A percentile compares a stretch with the other conserved stretches of the same genome.
Conservation (phyloP, 768 basidiomycete genomes). For the Vararia minispora region DNA sequence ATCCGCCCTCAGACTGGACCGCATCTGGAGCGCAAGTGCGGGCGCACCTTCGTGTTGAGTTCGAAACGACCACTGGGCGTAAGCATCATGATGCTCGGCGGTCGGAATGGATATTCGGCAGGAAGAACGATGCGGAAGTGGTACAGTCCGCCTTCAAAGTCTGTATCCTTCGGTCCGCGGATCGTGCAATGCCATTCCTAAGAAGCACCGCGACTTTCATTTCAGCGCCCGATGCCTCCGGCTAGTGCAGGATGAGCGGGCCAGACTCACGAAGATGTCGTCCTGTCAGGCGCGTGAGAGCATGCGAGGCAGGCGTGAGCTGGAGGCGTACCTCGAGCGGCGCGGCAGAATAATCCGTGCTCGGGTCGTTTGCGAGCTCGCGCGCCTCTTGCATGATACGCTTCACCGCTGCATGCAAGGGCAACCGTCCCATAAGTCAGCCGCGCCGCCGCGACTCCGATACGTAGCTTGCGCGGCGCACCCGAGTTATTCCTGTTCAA, state of each 20-base stretch:
- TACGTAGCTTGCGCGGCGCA: constrained; percentile 21
- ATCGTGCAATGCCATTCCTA: constrained; percentile 98
- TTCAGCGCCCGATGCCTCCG: too few species aligned
- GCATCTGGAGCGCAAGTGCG: neutral
- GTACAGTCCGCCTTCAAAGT: constrained; percentile 93
- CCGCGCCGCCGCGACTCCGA: neutral
- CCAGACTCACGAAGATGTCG: constrained; percentile 70
- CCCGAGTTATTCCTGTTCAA: constrained; percentile 90
- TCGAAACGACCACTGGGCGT: constrained; percentile 98
- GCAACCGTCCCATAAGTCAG: too few species aligned
- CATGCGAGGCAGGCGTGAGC: neutral
- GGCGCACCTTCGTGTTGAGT: constrained; percentile 79
- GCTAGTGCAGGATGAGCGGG: neutral
- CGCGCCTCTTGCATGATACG: constrained; percentile 94
- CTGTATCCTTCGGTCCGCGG: constrained; percentile 76
- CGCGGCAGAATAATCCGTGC: constrained; percentile 75
- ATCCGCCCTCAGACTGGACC: neutral
- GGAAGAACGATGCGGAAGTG: constrained; percentile 88
- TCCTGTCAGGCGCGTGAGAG: constrained; percentile 35
- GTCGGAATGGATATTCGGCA: constrained; percentile 92
- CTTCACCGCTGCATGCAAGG: constrained; percentile 61
- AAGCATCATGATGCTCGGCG: constrained; percentile 91
- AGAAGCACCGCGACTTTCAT: too few species aligned
- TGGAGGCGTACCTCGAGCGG: constrained; percentile 55
- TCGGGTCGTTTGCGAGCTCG: constrained; percentile 78